Conservation (phyloP, 192 early-diverging fungal species). For the Rhizophagus clarus region DNA sequence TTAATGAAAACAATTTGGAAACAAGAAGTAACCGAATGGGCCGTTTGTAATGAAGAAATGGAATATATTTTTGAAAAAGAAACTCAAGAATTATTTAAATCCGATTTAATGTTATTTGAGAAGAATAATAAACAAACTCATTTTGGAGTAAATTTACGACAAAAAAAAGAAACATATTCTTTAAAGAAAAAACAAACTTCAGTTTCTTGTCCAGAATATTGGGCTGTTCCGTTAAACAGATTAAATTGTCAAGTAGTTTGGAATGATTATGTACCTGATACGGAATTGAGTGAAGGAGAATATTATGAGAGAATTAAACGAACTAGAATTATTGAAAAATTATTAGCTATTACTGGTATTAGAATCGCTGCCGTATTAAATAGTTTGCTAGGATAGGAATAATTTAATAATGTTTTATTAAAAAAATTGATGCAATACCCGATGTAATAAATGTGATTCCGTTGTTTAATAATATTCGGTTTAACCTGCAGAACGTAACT, state of each 20-base stretch:
- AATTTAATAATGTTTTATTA: no score
- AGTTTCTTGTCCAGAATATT: conserved; percentile 43
- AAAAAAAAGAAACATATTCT: conserved; percentile 1
- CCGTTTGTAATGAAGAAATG: not conserved
- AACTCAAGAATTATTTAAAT: not conserved
- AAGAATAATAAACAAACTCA: not conserved
- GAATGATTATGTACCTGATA: conserved; percentile 38
- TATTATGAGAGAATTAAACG: conserved; percentile 40
- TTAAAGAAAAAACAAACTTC: conserved; percentile 18
- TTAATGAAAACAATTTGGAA: conserved; percentile 14
- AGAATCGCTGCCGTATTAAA: conserved; percentile 51
- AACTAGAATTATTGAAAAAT: conserved; percentile 37
- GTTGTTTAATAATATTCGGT: no score
- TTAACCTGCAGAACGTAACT: no score
- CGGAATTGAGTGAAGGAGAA: conserved; percentile 38
- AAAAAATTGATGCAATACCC: no score
- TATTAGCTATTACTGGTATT: conserved; percentile 41
- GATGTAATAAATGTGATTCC: no score
- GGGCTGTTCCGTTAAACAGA: conserved; percentile 39
- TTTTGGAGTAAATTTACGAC: not conserved
- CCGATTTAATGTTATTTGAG: not conserved
- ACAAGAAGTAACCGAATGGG: not conserved
- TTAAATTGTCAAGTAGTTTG: conserved; percentile 45
- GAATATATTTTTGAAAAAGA: not conserved
- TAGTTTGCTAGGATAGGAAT: not conserved